These are phyloP conservation scores for Didymella lethalis DNA, from an alignment of 2,329 filamentous ascomycete genomes.

Conservation along the genomic window DNA sequence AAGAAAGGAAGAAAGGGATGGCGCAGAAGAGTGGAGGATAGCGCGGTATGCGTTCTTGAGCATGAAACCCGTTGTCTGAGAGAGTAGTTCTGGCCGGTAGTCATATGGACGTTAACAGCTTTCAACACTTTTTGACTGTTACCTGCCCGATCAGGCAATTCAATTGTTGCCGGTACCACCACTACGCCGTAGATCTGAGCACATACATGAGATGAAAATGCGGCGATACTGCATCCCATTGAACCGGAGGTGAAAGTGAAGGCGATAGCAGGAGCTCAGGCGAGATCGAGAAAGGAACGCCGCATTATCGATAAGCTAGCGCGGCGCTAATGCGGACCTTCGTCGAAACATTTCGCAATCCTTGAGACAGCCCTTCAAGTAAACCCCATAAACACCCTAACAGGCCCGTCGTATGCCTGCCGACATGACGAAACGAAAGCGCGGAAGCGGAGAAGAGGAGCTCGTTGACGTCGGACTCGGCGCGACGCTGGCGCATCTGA, in stretches of 20 bases:
- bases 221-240: background rate
- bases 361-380: background rate
- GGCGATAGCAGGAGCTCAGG: background rate
- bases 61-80: slow-evolving; percentile 15
- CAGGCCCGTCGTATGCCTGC: slow-evolving; percentile 19
- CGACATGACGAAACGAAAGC: slow-evolving; percentile 46
- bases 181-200: background rate
- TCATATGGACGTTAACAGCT: background rate
- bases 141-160: background rate
- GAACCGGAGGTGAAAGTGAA: background rate
- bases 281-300: background rate
- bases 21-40: slow-evolving; percentile 16
- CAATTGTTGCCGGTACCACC: background rate
- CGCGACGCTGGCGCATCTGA: slow-evolving; percentile 41
- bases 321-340: slow-evolving; percentile 1
- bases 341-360: slow-evolving; percentile 16
- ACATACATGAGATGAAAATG: background rate
- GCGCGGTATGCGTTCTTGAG: slow-evolving; percentile 20
- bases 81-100: background rate
- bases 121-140: background rate
- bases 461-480: slow-evolving; percentile 37
- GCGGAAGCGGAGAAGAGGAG: slow-evolving; percentile 30
- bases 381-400: background rate
- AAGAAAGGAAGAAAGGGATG: slow-evolving; percentile 1
- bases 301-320: slow-evolving; percentile 15